Base-by-base conservation (phyloP, 1,284 basidiomycete species). In the Phlebopus sp. region DNA sequence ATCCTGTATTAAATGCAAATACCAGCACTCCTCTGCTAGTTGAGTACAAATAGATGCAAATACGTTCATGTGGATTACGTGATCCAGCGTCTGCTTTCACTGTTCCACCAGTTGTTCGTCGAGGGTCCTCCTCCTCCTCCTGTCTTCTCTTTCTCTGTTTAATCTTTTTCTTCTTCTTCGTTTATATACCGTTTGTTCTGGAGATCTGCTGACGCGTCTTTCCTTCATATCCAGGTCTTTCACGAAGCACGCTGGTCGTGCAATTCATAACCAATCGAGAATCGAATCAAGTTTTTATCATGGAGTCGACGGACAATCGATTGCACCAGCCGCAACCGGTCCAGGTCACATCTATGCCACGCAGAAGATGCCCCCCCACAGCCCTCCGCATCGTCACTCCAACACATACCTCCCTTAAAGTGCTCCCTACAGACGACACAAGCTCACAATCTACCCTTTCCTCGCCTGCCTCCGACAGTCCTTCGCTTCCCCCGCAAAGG, bases 351-450 rank as follows among this genome's bases (percentile, higher is more conserved):
- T 30, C 31, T 44, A 55, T 52, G 67, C 71, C 73, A 60, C 75
- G 76, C 71, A 81, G 69, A 67, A 77, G 73, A 66, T 76, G 75
- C 44, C 75, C 81, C 21, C 76, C 79, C 59, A 63, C 80, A 55
- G 69, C 75, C 56, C 78, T 85, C 58, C 77, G 76, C 69, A 81
- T 84, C 61, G 65, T 78, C 59, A 75, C 80, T 49, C 76, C 80
- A 56, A 61, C 69, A 44, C 70, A 72, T 47, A 66, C 64, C 56
- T 66, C 70, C 54, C 71, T 72, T 62, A 73, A 80, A 64, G 69
- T 75, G 59, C 69, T 79, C 57, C 72, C 73, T 45, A 59, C 69
- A 47, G 71, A 69, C 56, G 75, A 80, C 59, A 39, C 46, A 10
- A 68, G 62, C 52, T 73, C 77, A 53, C 66, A 74, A 53, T 75